Evolutionary conservation across 768 basidiomycete species (phyloP), one percentile per base, ranked within the genome.

Genomic region (Lactifluus volemus): DNA sequence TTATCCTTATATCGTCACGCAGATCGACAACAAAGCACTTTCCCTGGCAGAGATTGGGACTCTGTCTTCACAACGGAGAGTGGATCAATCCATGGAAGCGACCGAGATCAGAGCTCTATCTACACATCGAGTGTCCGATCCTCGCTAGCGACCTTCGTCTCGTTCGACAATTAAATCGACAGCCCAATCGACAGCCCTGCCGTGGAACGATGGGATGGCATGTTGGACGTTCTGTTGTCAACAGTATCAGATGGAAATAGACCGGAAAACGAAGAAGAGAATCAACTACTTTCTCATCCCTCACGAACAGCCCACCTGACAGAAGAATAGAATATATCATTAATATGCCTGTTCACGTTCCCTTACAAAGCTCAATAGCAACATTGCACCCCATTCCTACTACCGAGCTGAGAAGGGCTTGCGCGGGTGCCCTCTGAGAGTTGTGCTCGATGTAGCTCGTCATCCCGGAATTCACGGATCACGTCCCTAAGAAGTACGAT

Each of bases 361-460:
- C 78, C 76, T 89, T 94, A 77, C 91, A 94, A 54, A 95, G 71
- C 71, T 88, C 86, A 74, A 98, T 96, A 12, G 94, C 95, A 25
- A 85, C 76, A 73, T 88, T 90, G 73, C 95, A 98, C 2, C 93
- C 93, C 3, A 77, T 80, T 3, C 89, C 92, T 11, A 98, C 80
- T 29, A 93, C 74, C 8, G 89, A 86, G 67, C 91, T 94, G 59
- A 98, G 74, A 47, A 98, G 75, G 1, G 92, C 91, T 72, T 98
- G 93, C 45, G 87, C 93, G 1, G 95, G 93, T 25, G 93, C 93
- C 53, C 85, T 81, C 72, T 97, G 95, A 29, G 92, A 86, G 69
- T 88, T 80, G 68, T 97, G 81, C 58, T 86, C 85, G 59, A 98
- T 93, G 94, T 17, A 98, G 79, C 69, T 98, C 95, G 68, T 98